Percentiles rank a stretch among this genome's conserved stretches.
These are phyloP conservation scores for Termitomyces sp. DNA, from an alignment of 768 basidiomycete species.

Conservation along the genomic window DNA sequence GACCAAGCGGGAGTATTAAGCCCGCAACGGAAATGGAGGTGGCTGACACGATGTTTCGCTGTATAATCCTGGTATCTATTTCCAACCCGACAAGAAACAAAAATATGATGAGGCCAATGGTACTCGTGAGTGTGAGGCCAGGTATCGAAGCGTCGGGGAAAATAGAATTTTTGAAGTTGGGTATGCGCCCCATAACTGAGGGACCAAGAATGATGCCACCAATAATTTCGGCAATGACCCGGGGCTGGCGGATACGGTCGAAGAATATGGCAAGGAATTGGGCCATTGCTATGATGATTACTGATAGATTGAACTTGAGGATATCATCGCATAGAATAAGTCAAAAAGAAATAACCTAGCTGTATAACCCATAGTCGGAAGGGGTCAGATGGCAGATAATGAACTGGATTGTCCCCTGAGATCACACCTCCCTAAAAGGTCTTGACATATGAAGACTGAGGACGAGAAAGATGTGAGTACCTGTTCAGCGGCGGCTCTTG, in stretches of 20 bases:
- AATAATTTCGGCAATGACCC: conserved; percentile 92
- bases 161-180: conserved; percentile 56
- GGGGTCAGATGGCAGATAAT: conserved; percentile 61
- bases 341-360: conserved; percentile 42
- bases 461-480: conserved; percentile 20
- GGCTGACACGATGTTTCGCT: conserved; percentile 55
- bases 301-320: conserved; percentile 24
- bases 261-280: conserved; percentile 67
- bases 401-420: conserved; percentile 66
- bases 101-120: conserved; percentile 71
- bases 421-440: conserved; percentile 64
- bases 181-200: conserved; percentile 74
- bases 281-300: conserved; percentile 77
- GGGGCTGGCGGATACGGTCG: conserved; percentile 72
- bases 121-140: conserved; percentile 66
- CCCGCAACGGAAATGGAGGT: conserved; percentile 60
- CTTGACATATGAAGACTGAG: neutral
- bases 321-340: neutral
- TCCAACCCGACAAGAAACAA: conserved; percentile 85
- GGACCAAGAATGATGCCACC: conserved; percentile 85
- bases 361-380: conserved; percentile 75
- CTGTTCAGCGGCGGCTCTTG: conserved; percentile 45
- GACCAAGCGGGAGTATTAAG: conserved; percentile 70
- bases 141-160: conserved; percentile 51
- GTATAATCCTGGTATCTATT: conserved; percentile 68